Conservation (phyloP, 306 rosid genomes). For the Purshia tridentata region DNA sequence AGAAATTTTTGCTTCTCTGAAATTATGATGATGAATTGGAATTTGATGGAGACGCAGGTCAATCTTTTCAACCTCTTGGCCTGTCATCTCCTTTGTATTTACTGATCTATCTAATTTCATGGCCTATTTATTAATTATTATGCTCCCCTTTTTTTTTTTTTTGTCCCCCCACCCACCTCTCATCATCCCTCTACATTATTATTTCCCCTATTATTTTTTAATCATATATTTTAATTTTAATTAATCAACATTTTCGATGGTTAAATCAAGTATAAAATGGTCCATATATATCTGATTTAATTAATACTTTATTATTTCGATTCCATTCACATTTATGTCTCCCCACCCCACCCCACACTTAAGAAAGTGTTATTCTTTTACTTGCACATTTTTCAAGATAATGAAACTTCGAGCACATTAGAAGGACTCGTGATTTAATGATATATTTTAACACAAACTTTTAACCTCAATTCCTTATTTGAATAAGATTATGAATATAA, state of each 20-base stretch:
- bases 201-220: not conserved
- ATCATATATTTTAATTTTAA: not conserved
- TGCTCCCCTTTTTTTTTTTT: slow-evolving; percentile 20
- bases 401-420: no score
- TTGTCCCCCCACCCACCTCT: slow-evolving; percentile 41
- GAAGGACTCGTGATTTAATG: not conserved
- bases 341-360: no score
- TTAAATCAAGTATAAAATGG: not conserved
- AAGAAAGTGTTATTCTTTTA: no score
- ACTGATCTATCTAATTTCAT: slow-evolving; percentile 52
- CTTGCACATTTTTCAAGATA: no score
- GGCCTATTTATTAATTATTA: slow-evolving; percentile 57
- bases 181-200: slow-evolving; percentile 16
- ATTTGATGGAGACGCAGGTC: slow-evolving; percentile 55
- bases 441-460: not conserved
- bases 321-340: no score
- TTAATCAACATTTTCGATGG: not conserved
- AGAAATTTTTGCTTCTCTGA: slow-evolving; percentile 9
- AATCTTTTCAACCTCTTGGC: slow-evolving; percentile 52
- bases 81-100: slow-evolving; percentile 47
- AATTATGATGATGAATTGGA: slow-evolving; percentile 9
- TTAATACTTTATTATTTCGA: no score
- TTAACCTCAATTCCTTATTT: not conserved
- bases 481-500: not conserved
- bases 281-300: not conserved